Base-by-base conservation (phyloP, 257 asterid species). In the Solanum chilense region DNA sequence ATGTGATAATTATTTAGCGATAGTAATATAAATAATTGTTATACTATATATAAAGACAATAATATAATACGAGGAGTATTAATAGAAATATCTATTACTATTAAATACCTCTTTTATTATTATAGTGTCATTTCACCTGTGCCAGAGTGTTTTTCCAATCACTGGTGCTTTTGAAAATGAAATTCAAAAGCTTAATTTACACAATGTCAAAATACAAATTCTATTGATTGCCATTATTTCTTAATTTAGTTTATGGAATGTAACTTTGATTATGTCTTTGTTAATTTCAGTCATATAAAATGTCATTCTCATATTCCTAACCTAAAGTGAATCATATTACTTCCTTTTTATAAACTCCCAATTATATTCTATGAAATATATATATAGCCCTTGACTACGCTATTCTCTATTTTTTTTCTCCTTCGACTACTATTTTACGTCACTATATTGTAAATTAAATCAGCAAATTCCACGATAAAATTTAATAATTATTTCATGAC, bases 321-420 rank as follows among this genome's bases (percentile, higher is more conserved):
- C 66, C 86, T 73, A 88, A 88, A 88, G 90, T 85, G 58, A 23
- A 85, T 62, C 70, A n/a, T 66, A 87, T 41, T 83, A 39, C 42
- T 31, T 84, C 62, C 89, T 64, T 44, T 10, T 86, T 86, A 84
- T 21, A 86, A 84, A 35, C 27, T 42, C 87, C 89, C 90, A 87
- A 88, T 29, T 29, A 29, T 29, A 33, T 87, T 80, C 78, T 81
- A 87, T 33, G 88, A 87, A 87, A 41, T 45, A 47, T 4, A 47
- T 47, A 13, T 73, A 58, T 73, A 58, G 77, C 91, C 15, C 31
- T 23, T n/a, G n/a, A 4, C 31, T 20, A 56, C 66, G 66, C 25
- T 35, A 62, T 62, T 45, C 52, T 45, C 18, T 64, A 12, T n/a
- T 64, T 25, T 25, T 4, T 25, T 64, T 27, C 7, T 27, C 7